phyloP scores from a whole-genome alignment of 2,329 filamentous ascomycete genomes.

The Camillea tinctor region DNA sequence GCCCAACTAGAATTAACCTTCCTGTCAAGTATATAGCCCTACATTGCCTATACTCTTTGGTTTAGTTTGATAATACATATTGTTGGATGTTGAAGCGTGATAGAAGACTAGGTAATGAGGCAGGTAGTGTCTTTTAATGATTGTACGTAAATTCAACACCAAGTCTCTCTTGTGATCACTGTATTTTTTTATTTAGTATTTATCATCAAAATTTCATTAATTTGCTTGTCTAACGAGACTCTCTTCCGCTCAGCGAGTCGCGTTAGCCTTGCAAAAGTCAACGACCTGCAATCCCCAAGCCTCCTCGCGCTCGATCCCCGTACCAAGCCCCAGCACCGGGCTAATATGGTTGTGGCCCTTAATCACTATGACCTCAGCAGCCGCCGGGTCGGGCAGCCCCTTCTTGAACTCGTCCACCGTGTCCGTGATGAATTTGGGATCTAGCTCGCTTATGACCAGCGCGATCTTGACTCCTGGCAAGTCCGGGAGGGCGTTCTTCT shows the following conservation, averaged over 20 bases:
- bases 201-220: not conserved
- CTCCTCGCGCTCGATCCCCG: constrained; percentile 31
- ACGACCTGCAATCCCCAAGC: constrained; percentile 29
- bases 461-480: constrained; percentile 21
- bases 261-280: constrained; percentile 20
- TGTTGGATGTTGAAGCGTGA: constrained; percentile 1
- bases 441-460: constrained; percentile 28
- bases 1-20: too few relatives aligned
- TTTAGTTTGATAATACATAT: too few relatives aligned
- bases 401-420: constrained; percentile 23
- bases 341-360: constrained; percentile 33
- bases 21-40: too few relatives aligned
- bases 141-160: too few relatives aligned
- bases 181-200: not conserved
- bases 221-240: not conserved
- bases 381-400: constrained; percentile 18
- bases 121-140: too few relatives aligned
- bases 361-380: constrained; percentile 18
- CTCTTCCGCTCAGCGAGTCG: not conserved
- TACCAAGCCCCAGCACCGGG: constrained; percentile 24
- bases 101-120: too few relatives aligned
- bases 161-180: too few relatives aligned
- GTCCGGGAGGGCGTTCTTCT: constrained; percentile 10
- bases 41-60: too few relatives aligned
- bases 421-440: constrained; percentile 24